These are phyloP conservation scores for Saccharomyces kudriavzevii DNA, from an alignment of 805 yeast genomes.

Conservation along the genomic window DNA sequence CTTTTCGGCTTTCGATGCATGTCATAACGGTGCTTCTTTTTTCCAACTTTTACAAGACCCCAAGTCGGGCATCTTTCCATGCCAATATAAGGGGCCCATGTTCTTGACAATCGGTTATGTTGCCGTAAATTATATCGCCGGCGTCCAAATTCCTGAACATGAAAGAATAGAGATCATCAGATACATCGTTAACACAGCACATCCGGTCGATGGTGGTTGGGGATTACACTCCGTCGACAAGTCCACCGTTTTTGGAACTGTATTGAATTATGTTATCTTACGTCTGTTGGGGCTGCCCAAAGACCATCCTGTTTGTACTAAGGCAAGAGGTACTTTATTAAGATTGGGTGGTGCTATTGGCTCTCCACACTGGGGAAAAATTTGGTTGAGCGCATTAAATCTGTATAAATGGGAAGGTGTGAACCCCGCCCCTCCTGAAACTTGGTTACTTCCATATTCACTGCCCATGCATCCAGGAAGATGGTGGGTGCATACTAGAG, in stretches of 20 bases:
- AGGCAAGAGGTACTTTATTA: conserved; percentile 64
- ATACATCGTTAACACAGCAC: conserved; percentile 83
- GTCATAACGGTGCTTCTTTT: conserved; percentile 67
- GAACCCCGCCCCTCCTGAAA: conserved; percentile 95
- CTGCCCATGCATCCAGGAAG: conserved; percentile 86
- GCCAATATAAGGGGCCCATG: conserved; percentile 96
- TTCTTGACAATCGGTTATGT: conserved; percentile 89
- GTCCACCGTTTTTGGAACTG: conserved; percentile 91
- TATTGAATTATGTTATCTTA: conserved; percentile 74
- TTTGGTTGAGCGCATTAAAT: conserved; percentile 75
- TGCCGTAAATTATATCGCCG: conserved; percentile 61
- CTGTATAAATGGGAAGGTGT: conserved; percentile 94
- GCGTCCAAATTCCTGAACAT: conserved; percentile 58
- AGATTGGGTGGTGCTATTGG: conserved; percentile 84
- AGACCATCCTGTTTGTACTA: conserved; percentile 67
- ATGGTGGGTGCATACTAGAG: conserved; percentile 99
- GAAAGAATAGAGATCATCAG: conserved; percentile 65
- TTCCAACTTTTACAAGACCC: conserved; percentile 64
- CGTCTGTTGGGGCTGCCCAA: conserved; percentile 69
- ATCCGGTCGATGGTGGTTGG: conserved; percentile 99
- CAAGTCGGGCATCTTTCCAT: conserved; percentile 77
- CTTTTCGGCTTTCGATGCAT: conserved; percentile 49
- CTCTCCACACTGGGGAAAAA: conserved; percentile 96
- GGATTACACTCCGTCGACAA: conserved; percentile 90
- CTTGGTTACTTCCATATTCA: conserved; percentile 78